Evolutionary conservation across 2,329 filamentous ascomycete genomes (phyloP), one percentile per base, ranked within the genome.

Genomic region (Diaporthe sp.): DNA sequence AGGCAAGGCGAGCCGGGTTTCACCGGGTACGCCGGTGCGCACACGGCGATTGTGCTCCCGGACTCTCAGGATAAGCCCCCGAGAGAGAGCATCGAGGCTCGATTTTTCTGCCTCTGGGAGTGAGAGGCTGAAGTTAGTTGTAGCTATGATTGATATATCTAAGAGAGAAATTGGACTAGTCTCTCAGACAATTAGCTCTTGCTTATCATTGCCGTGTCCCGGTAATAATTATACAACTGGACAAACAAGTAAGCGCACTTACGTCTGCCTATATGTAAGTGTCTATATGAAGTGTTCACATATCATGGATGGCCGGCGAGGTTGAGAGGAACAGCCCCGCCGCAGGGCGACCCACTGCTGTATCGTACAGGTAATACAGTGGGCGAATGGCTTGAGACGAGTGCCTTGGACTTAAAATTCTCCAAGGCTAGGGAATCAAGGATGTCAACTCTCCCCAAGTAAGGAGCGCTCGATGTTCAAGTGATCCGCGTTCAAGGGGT

Each of bases 11-110:
- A 51, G 65, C 55, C 73, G 1, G 73, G 53, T 17, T 74, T 68
- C 39, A 74, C 62, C 10, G 62, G 73, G 34, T 74, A 70, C 10
- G 53, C 73, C 4, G 62, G 62, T 8, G 62, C 46, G 12, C 73
- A 78, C 82, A 84, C 75, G 81, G 83, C 83, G 34, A 34, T 78
- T 58, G 57, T 75, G 34, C 13, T 73, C 12, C 39, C 49, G 1
- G 67, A 57, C 1, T 71, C 73, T 12, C 53, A 39, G 55, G 73
- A 51, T 7, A 4, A 71, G 31, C 73, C 73, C 5, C 34, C 73
- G 19, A 44, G 73, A 8, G 73, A 74, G 73, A 74, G 73, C 51
- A 74, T 74, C 6, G 73, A 71, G 73, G 73, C 58, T 34, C 53
- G 73, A 4, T 49, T 70, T 8, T 57, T 74, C 28, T 71, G 62